Base-by-base conservation (phyloP, 2,329 filamentous ascomycete genomes). In the Thermothelomyces thermophilus region DNA sequence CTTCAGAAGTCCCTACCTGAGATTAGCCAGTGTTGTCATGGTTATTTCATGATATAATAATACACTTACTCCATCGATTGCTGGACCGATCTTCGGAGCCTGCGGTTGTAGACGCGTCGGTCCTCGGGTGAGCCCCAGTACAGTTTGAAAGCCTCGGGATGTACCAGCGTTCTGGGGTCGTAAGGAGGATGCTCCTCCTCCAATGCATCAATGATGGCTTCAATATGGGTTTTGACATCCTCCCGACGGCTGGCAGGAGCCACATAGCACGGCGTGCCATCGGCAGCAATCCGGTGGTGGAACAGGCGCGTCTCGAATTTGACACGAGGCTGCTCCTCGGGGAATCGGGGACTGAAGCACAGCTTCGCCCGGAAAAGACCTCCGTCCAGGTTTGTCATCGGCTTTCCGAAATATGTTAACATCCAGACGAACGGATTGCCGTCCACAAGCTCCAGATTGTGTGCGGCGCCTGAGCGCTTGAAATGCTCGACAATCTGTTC, bases 311-410 rank as follows among this genome's bases (percentile, higher is more conserved):
- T 91, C 61, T 90, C 80, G 56, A 96, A 83, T 54, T 77, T 83
- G 48, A 90, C 85, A 30, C 91, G 83, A 20, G 91, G 93, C 60
- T 95, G 88, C 59, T 94, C 87, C 35, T 87, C 81, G 0, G 93
- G 93, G 62, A 96, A 97, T 5, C 82, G 79, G 5, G 88, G 84
- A 60, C 89, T 95, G 61, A 97, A 84, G 61, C 75, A 75, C 48
- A 97, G 74, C 60, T 77, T 84, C 65, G 96, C 84, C 53, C 80
- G 81, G 71, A 97, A 91, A 53, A 97, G 78, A 2, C 91, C 90
- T 14, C 90, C 91, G 60, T 97, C 91, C 2, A 97, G 79, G 58
- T 95, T 90, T 5, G 90, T 95, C 85, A 93, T 94, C 0, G 90
- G 88, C 48, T 84, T 80, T 22, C 93, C 93, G 64, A 96, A 94